Conservation (phyloP, 2,329 filamentous ascomycete species). For the Cryphonectria naterciae region DNA sequence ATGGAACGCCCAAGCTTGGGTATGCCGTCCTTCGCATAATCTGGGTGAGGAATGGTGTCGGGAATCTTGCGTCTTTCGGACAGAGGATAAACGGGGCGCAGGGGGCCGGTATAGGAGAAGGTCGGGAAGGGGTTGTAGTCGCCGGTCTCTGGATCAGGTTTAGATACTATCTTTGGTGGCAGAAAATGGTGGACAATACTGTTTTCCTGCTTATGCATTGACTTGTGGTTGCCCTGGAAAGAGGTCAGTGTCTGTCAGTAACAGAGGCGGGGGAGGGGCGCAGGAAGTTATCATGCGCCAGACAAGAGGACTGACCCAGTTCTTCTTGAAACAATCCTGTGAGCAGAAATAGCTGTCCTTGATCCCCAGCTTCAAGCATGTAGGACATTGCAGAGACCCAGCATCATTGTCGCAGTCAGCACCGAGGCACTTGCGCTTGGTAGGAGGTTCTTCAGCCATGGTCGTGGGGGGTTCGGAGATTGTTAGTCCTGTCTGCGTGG, state of each 20-base stretch:
- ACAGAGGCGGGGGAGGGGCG: constrained; percentile 10
- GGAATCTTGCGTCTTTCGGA: constrained; percentile 75
- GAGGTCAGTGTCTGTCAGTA: constrained; percentile 30
- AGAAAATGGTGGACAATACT: constrained; percentile 72
- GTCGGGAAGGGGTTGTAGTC: constrained; percentile 90
- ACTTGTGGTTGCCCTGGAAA: constrained; percentile 77
- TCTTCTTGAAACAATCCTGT: constrained; percentile 98
- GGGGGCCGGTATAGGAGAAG: constrained; percentile 77
- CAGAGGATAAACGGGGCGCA: constrained; percentile 87
- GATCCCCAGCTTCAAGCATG: constrained; percentile 84
- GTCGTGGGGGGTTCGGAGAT: constrained; percentile 29
- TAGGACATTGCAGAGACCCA: constrained; percentile 87
- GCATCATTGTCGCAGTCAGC: constrained; percentile 86
- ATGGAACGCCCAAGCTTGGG: constrained; percentile 63
- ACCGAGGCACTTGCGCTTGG: constrained; percentile 76
- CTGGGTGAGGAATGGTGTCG: constrained; percentile 78
- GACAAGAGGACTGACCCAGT: constrained; percentile 75
- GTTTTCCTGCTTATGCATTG: constrained; percentile 78
- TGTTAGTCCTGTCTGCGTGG: not conserved
- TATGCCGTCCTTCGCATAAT: constrained; percentile 86
- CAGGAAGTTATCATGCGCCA: constrained; percentile 1
- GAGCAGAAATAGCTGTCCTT: constrained; percentile 96
- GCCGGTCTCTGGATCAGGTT: constrained; percentile 88
- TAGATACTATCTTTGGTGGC: constrained; percentile 83
- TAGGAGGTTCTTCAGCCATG: constrained; percentile 54